Conservation (phyloP, 2,329 filamentous ascomycete genomes). For the Cladosporium sphaerospermum region DNA sequence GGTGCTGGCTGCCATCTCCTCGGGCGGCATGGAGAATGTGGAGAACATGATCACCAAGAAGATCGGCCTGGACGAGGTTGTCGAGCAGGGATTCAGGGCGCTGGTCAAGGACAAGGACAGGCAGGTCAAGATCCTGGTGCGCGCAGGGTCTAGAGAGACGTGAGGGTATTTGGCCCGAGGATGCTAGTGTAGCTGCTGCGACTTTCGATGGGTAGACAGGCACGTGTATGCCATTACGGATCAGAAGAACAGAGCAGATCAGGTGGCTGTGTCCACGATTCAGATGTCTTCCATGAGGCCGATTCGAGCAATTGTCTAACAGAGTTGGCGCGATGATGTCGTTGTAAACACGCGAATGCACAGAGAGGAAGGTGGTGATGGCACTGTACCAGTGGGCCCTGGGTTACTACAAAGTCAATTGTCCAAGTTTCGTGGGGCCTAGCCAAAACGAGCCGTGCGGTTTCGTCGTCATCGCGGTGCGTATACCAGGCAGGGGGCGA, state of each 20-base stretch:
- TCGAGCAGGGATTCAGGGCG: slow-evolving; percentile 42
- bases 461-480: not conserved
- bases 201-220: not conserved
- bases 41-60: slow-evolving; percentile 45
- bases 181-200: no score
- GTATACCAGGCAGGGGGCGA: not conserved
- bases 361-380: not conserved
- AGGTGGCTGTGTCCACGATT: no score
- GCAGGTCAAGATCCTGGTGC: slow-evolving; percentile 44
- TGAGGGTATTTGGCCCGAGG: slow-evolving; percentile 10
- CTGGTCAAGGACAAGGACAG: slow-evolving; percentile 45
- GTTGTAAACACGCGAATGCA: not conserved
- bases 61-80: slow-evolving; percentile 41
- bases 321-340: slow-evolving; percentile 10
- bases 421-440: not conserved
- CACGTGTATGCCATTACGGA: not conserved
- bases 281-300: no score
- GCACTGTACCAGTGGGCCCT: not conserved
- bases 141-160: slow-evolving; percentile 19
- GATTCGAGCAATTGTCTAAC: not conserved
- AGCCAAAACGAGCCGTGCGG: not conserved
- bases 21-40: slow-evolving; percentile 36
- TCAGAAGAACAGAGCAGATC: no score
- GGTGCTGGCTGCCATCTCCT: slow-evolving; percentile 42
- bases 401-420: slow-evolving; percentile 1